Base-by-base conservation (phyloP, 164 flowering plant genomes). In the Houttuynia cordata region DNA sequence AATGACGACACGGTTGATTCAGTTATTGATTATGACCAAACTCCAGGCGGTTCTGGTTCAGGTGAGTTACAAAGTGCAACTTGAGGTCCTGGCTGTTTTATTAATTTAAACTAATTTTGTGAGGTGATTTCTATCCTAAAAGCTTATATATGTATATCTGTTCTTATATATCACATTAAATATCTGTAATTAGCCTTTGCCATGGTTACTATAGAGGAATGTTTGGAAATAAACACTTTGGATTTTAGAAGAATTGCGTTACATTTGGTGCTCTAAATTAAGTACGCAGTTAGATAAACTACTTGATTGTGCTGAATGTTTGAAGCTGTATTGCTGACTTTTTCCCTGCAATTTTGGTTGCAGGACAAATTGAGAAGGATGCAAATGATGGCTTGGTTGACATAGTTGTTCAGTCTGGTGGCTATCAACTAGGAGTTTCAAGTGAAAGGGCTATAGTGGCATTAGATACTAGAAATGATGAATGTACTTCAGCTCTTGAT, bases 401-500 rank as follows among this genome's bases (percentile, higher is more conserved):
- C 76, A 74, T 79, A 56, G 80, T 81, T 24, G 70, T 79, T 63
- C 72, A 76, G 53, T 70, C 91, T 64, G 54, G 67, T 50, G 63
- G 72, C 62, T 69, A 60, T 59, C 68, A 72, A 58, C 56, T 68
- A 62, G 71, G 71, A 67, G 65, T 34, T 54, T 63, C 59, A 64
- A 69, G 71, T 73, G 66, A 64, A 68, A 70, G 58, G 60, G 59
- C 39, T 60, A 69, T 68, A 65, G 56, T 21, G 21, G 67, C 61
- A 67, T 71, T 74, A 39, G 67, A 67, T 73, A 50, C 75, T 55
- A 72, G 69, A 56, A 70, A 39, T 51, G 59, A 61, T 21, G 74
- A 64, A 63, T 76, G 50, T 13, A 63, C 76, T 62, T 79, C 93
- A 40, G 79, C 99, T 53, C 93, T 94, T 67, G 85, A 83, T 53